Conservation (phyloP, 495 filamentous ascomycete species). For the Hypoxylon lenormandii region DNA sequence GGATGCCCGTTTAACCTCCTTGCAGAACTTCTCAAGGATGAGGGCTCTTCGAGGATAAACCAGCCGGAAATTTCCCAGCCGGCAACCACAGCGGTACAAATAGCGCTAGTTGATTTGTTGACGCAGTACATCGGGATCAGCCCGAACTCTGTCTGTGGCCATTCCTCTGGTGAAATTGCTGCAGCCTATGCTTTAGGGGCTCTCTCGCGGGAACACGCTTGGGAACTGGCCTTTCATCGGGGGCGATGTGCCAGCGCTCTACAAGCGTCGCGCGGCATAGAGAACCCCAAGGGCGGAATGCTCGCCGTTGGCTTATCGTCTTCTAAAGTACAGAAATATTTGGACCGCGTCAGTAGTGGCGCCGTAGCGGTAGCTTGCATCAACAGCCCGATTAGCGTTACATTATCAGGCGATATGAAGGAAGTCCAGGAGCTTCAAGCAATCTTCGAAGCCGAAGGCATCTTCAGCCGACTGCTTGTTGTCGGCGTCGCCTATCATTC, state of each 20-base stretch:
- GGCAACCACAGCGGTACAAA: constrained; percentile 58
- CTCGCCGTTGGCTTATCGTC: constrained; percentile 52
- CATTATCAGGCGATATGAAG: constrained; percentile 54
- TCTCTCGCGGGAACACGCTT: constrained; percentile 54
- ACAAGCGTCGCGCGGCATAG: constrained; percentile 18
- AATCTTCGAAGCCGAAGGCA: constrained; percentile 33
- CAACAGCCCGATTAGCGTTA: constrained; percentile 58
- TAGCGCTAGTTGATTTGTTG: constrained; percentile 64
- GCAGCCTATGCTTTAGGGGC: constrained; percentile 46
- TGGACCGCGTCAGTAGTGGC: constrained; percentile 25
- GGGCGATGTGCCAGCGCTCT: constrained; percentile 33
- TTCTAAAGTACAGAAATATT: constrained; percentile 39
- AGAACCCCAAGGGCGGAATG: constrained; percentile 51
- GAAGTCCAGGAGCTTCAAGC: constrained; percentile 49
- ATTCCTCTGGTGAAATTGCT: constrained; percentile 73
- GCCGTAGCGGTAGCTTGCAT: constrained; percentile 55
- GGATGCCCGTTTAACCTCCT: constrained; percentile 18
- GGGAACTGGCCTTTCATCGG: constrained; percentile 58
- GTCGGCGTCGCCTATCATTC: constrained; percentile 56
- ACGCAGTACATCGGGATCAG: constrained; percentile 56
- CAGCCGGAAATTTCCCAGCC: constrained; percentile 51
- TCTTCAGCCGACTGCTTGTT: constrained; percentile 51
- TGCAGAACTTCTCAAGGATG: constrained; percentile 28
- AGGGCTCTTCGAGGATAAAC: constrained; percentile 30
- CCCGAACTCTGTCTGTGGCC: constrained; percentile 67